phyloP scores from a whole-genome alignment of 225 moss, liverwort and hornwort species.

The Lunularia cruciata region DNA sequence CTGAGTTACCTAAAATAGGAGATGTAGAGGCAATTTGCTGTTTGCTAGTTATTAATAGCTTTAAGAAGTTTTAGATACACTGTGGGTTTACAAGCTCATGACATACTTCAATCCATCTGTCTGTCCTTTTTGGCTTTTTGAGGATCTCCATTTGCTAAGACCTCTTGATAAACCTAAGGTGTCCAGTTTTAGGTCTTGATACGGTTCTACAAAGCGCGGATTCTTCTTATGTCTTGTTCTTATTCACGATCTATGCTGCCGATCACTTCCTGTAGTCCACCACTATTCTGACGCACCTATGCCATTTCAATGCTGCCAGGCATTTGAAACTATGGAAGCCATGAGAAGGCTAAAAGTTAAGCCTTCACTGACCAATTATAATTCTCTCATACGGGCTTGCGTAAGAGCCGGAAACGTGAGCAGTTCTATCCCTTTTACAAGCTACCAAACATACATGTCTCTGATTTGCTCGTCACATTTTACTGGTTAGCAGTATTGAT shows the following conservation, averaged over 20 bases:
- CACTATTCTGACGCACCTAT: too few relatives aligned
- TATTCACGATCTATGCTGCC: not conserved
- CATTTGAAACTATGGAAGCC: constrained; percentile 64
- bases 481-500: not conserved
- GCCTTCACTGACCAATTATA: constrained; percentile 61
- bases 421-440: constrained; percentile 3
- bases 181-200: too few relatives aligned
- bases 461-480: not conserved
- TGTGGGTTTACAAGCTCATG: too few relatives aligned
- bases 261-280: too few relatives aligned
- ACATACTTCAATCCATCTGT: not conserved
- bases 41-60: not conserved
- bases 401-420: constrained; percentile 66
- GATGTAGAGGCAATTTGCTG: too few relatives aligned
- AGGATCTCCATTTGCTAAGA: not conserved
- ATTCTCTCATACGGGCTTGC: constrained; percentile 55
- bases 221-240: not conserved
- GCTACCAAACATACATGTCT: too few relatives aligned
- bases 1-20: too few relatives aligned
- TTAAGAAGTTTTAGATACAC: not conserved
- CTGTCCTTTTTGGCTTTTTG: not conserved
- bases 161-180: not conserved
- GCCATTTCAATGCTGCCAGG: constrained; percentile 42
- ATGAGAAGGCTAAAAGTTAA: constrained; percentile 68
- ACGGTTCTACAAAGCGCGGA: too few relatives aligned